These are phyloP conservation scores for Castanea sativa DNA, from an alignment of 306 rosid genomes.

Conservation along the genomic window DNA sequence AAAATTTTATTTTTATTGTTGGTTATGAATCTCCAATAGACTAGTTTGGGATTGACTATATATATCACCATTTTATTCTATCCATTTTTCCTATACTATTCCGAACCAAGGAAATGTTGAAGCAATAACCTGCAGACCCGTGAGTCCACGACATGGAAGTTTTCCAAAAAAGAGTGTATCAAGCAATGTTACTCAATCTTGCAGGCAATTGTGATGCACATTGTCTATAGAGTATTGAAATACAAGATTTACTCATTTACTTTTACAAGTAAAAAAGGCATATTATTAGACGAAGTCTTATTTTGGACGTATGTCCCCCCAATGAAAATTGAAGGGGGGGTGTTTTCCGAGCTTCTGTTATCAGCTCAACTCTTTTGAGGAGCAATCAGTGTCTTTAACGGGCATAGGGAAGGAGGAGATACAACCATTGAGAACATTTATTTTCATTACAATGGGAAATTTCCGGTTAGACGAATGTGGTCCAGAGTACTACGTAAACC, in stretches of 20 bases:
- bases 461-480: conserved; percentile 74
- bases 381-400: conserved; percentile 3
- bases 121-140: neutral
- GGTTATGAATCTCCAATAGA: no score
- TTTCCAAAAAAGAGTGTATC: neutral
- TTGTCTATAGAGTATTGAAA: neutral
- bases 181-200: conserved; percentile 10
- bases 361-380: conserved; percentile 22
- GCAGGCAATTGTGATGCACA: conserved; percentile 5
- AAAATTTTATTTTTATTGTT: no score
- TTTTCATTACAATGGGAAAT: conserved; percentile 57
- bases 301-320: conserved; percentile 28
- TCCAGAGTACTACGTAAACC: conserved; percentile 80
- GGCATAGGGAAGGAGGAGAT: neutral
- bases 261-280: neutral
- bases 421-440: neutral
- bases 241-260: neutral
- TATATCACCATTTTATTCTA: neutral
- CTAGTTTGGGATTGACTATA: no score
- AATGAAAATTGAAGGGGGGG: conserved; percentile 26
- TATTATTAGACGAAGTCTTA: conserved; percentile 26
- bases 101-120: neutral
- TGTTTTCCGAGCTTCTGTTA: conserved; percentile 22
- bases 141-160: neutral
- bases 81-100: neutral